Percentiles rank a stretch among this genome's conserved stretches.
Conservation (phyloP, 1,284 basidiomycete genomes). For the Ustilago curta region DNA sequence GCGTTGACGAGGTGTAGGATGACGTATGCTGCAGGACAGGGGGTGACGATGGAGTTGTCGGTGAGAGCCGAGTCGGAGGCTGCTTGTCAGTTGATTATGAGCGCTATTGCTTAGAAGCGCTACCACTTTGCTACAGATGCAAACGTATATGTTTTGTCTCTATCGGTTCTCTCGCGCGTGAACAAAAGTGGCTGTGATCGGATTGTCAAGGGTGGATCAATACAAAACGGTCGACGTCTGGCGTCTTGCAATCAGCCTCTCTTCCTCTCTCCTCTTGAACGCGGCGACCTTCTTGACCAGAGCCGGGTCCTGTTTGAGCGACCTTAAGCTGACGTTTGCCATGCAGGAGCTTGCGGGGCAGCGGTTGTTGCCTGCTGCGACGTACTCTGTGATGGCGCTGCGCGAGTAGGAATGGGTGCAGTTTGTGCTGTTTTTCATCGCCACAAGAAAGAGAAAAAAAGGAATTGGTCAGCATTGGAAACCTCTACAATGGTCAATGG, state of each 20-base stretch:
- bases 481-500: neutral
- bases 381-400: conserved; percentile 38
- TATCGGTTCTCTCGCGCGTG: neutral
- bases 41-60: conserved; percentile 93
- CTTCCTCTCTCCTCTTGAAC: conserved; percentile 48
- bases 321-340: conserved; percentile 17
- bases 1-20: conserved; percentile 92
- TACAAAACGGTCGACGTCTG: conserved; percentile 37
- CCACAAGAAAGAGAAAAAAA: neutral
- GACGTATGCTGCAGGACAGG: conserved; percentile 89
- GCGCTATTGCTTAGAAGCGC: conserved; percentile 76
- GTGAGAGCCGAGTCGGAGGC: conserved; percentile 92
- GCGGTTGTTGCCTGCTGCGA: conserved; percentile 28
- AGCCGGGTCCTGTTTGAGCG: conserved; percentile 28
- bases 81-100: conserved; percentile 86
- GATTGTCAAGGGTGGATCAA: neutral
- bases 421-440: conserved; percentile 11
- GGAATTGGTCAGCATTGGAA: neutral
- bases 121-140: neutral
- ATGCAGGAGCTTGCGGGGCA: conserved; percentile 41
- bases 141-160: conserved; percentile 1
- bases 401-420: conserved; percentile 44
- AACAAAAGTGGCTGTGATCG: neutral
- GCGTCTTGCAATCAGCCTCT: conserved; percentile 30
- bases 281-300: conserved; percentile 44